A percentile compares a stretch with the other conserved stretches of the same genome.
Evolutionary conservation across 495 filamentous ascomycete genomes (phyloP).

Genomic region (Lentithecium fluviatile): DNA sequence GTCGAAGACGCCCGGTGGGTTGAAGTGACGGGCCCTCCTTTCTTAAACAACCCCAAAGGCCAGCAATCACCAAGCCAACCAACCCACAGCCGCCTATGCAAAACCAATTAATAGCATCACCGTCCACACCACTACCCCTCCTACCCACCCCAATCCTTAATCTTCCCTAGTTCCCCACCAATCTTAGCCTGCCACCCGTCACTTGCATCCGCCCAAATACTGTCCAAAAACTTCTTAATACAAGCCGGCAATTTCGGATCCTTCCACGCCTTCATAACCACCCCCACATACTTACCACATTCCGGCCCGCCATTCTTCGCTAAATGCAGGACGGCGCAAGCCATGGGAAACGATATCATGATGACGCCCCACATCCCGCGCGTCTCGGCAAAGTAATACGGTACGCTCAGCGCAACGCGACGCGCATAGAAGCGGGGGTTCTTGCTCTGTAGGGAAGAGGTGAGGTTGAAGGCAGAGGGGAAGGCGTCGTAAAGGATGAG

Average conservation of each 20-base stretch:
- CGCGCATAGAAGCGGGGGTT: background rate
- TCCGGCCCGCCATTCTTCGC: background rate
- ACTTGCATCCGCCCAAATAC: background rate
- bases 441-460: background rate
- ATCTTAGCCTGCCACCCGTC: too few species aligned
- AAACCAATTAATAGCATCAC: too few species aligned
- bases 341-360: background rate
- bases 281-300: background rate
- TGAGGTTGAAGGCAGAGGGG: background rate
- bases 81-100: too few species aligned
- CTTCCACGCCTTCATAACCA: background rate
- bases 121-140: too few species aligned
- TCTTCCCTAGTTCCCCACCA: too few species aligned
- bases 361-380: background rate
- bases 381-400: background rate
- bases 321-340: background rate
- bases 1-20: too few species aligned
- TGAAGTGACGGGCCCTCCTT: too few species aligned
- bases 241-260: background rate
- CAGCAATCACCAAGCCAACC: too few species aligned
- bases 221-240: slow-evolving; percentile 1
- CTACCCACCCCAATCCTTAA: too few species aligned
- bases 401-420: background rate
- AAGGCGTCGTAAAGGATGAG: background rate
- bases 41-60: too few species aligned